Percentiles rank a stretch among this genome's conserved stretches.
These are phyloP conservation scores for Rhizophlyctis rosea DNA, from an alignment of 192 early-diverging fungal genomes.

Conservation along the genomic window DNA sequence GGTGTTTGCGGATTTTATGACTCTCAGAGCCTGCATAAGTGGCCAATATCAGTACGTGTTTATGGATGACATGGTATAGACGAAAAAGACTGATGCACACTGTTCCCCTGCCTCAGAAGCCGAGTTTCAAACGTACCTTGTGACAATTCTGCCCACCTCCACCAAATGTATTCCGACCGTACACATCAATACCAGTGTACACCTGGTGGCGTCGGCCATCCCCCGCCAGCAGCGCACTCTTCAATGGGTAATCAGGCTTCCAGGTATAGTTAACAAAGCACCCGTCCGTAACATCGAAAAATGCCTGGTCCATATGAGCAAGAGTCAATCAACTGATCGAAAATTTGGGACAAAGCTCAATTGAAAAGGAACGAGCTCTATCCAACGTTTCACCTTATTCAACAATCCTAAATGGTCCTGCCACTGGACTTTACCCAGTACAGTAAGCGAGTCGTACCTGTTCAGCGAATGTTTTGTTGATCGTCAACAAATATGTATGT, in stretches of 20 bases:
- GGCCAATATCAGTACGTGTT: neutral
- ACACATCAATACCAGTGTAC: slow-evolving; percentile 65
- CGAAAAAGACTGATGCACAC: neutral
- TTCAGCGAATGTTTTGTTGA: slow-evolving; percentile 3
- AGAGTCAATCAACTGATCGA: neutral
- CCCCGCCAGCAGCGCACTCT: slow-evolving; percentile 30
- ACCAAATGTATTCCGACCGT: slow-evolving; percentile 59
- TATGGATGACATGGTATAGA: neutral
- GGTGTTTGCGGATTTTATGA: slow-evolving; percentile 37
- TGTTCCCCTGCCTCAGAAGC: neutral
- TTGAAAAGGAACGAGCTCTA: too few species aligned
- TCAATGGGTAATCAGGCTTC: slow-evolving; percentile 30
- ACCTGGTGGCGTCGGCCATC: slow-evolving; percentile 42
- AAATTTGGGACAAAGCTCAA: neutral
- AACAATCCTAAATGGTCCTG: slow-evolving; percentile 52
- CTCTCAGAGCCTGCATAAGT: slow-evolving; percentile 57
- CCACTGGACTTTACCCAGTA: slow-evolving; percentile 49
- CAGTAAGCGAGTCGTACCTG: slow-evolving; percentile 60
- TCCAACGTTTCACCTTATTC: slow-evolving; percentile 33
- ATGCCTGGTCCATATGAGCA: slow-evolving; percentile 17
- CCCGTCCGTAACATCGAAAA: slow-evolving; percentile 57
- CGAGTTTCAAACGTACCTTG: too few species aligned
- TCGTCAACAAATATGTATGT: too few species aligned
- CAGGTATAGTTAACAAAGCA: slow-evolving; percentile 44
- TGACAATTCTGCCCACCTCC: slow-evolving; percentile 48